Base-by-base conservation (phyloP, 2,329 filamentous ascomycete species). In the Phaeophleospora eucalypticola region DNA sequence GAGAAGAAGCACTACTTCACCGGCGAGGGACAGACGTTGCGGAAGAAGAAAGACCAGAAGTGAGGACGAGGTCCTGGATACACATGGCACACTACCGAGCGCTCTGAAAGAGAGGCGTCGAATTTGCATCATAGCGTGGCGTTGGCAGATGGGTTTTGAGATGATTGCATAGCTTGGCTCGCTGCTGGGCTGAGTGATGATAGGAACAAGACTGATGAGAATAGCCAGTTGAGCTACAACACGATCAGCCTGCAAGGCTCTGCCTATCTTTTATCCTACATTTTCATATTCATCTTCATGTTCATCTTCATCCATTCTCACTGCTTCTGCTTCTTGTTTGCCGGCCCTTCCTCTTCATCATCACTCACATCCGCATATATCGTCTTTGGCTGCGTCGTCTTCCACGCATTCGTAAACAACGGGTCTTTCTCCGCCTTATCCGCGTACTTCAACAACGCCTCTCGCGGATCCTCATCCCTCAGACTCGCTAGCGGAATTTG, bases 401-500 rank as follows among this genome's bases (percentile, higher is more conserved):
- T 86, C 87, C 89, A 98, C 14, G 90, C 93, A 57, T 87, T 88
- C 21, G 93, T 98, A 64, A 97, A 98, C 60, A 95, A 78, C 0
- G 90, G 91, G 65, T 97, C 90, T 65, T 88, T 91, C 69, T 95
- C 83, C 10, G 90, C 89, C 64, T 94, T 84, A 45, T 95, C 88
- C 32, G 89, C 91, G 74, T 97, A 98, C 72, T 94, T 96, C 50
- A 98, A 72, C 62, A 98, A 72, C 37, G 93, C 93, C 69, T 95
- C 93, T 54, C 93, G 77, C 0, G 93, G 93, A 71, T 98, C 93
- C 67, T 98, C 93, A 68, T 98, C 90, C 39, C 95, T 78, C 88
- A 98, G 95, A 53, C 82, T 84, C 53, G 89, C 91, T 10, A 97
- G 77, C 20, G 90, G 89, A 43, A 97, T 95, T 56, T 87, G 87